Conservation (phyloP, 345 rosid species). For the Syzygium grande region DNA sequence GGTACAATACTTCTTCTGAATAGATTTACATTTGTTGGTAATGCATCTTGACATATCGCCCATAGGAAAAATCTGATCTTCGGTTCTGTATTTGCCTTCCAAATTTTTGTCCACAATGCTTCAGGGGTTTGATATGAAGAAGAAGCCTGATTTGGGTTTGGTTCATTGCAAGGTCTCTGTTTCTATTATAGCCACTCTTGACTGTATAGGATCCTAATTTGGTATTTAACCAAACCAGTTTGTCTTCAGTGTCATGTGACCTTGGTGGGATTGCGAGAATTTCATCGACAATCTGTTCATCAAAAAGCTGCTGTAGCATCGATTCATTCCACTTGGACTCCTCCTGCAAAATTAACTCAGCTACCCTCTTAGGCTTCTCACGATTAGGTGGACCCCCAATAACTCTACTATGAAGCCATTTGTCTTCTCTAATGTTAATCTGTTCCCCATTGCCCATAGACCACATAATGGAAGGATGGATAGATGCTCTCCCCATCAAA, state of each 20-base stretch:
- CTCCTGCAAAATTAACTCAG: not conserved
- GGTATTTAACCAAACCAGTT: not conserved
- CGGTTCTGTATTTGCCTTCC: not conserved
- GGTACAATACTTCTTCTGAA: not conserved
- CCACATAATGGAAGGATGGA: not conserved
- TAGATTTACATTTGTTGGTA: not conserved
- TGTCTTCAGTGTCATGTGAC: not conserved
- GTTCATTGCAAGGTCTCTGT: not conserved
- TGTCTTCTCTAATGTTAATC: not conserved
- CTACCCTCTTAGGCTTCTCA: not conserved
- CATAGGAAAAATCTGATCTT: not conserved
- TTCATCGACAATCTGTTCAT: accelerated
- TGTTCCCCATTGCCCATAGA: accelerated
- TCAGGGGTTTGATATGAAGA: not conserved
- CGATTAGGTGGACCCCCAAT: not conserved
- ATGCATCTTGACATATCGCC: not conserved
- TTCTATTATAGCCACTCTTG: not conserved
- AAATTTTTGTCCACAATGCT: not conserved
- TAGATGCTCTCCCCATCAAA: too few species aligned
- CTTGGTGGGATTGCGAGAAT: not conserved
- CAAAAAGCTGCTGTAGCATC: not conserved
- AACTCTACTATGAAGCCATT: not conserved
- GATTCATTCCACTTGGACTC: not conserved
- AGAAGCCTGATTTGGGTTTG: not conserved
- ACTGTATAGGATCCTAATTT: not conserved